A percentile compares a stretch with the other conserved stretches of the same genome.
Conservation (phyloP, 2,329 filamentous ascomycete genomes). For the Fusarium citri region DNA sequence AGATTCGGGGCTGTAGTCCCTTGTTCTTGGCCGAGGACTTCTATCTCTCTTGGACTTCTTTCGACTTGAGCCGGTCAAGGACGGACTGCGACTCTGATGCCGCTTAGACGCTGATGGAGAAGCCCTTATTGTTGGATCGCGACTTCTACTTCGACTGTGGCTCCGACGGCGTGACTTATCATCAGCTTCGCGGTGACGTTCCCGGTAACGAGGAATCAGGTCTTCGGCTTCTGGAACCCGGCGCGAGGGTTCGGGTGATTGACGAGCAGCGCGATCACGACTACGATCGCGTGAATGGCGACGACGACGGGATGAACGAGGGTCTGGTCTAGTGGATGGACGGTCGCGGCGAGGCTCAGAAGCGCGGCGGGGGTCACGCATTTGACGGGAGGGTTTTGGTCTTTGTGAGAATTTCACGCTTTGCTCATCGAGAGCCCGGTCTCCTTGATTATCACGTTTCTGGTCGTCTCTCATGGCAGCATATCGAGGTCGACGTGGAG, state of each 20-base stretch:
- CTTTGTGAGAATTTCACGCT: constrained; percentile 50
- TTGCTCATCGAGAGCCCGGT: constrained; percentile 53
- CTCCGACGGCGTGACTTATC: constrained; percentile 51
- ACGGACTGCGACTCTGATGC: constrained; percentile 57
- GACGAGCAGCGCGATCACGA: constrained; percentile 49
- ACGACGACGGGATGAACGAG: constrained; percentile 51
- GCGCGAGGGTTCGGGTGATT: constrained; percentile 45
- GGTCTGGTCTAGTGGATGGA: constrained; percentile 49
- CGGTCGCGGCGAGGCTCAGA: constrained; percentile 50
- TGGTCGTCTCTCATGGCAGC: constrained; percentile 56
- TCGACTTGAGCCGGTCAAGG: constrained; percentile 52
- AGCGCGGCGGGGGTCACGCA: constrained; percentile 46
- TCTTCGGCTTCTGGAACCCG: constrained; percentile 50
- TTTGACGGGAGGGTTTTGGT: constrained; percentile 49
- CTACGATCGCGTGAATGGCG: constrained; percentile 54
- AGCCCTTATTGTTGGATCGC: constrained; percentile 44
- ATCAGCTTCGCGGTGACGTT: constrained; percentile 48
- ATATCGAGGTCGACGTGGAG: constrained; percentile 53
- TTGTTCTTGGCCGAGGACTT: constrained; percentile 54
- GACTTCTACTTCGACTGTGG: constrained; percentile 50
- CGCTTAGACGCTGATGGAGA: constrained; percentile 57
- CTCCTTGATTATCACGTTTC: constrained; percentile 53
- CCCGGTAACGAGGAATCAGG: constrained; percentile 54
- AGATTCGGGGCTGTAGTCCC: constrained; percentile 55
- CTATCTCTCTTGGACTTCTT: constrained; percentile 55